phyloP scores from a whole-genome alignment of 2,329 filamentous ascomycete species.

The Aureobasidium sp. region DNA sequence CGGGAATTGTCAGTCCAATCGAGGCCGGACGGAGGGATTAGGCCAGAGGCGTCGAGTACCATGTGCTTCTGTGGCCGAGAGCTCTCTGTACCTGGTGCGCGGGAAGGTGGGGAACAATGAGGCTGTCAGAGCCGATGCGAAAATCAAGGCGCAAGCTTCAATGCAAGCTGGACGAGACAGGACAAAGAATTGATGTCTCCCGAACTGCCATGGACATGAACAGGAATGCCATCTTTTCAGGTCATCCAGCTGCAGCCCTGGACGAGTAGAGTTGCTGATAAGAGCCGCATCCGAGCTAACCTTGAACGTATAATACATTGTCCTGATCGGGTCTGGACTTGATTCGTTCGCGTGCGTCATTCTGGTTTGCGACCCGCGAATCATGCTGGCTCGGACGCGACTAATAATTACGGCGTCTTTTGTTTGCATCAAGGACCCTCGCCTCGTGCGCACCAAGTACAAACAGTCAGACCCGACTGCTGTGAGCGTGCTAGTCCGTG shows the following conservation, averaged over 20 bases:
- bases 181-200: neutral
- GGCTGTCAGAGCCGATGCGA: neutral
- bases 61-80: neutral
- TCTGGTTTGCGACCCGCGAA: neutral
- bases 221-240: neutral
- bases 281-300: slow-evolving; percentile 1
- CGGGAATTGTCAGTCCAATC: neutral
- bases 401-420: neutral
- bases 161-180: neutral
- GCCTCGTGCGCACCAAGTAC: neutral
- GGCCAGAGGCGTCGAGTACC: slow-evolving; percentile 7
- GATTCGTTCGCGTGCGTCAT: neutral
- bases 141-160: neutral
- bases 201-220: neutral
- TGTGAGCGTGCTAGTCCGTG: neutral
- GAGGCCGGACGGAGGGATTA: neutral
- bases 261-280: neutral
- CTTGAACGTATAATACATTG: neutral
- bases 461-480: neutral
- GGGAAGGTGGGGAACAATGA: neutral
- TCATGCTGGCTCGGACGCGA: neutral
- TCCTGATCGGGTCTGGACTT: neutral
- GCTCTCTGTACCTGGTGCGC: neutral
- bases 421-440: neutral
- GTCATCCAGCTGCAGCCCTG: neutral